Evolutionary conservation across 2,329 filamentous ascomycete genomes (phyloP).

Genomic region (Chaetomiaceae sp.): DNA sequence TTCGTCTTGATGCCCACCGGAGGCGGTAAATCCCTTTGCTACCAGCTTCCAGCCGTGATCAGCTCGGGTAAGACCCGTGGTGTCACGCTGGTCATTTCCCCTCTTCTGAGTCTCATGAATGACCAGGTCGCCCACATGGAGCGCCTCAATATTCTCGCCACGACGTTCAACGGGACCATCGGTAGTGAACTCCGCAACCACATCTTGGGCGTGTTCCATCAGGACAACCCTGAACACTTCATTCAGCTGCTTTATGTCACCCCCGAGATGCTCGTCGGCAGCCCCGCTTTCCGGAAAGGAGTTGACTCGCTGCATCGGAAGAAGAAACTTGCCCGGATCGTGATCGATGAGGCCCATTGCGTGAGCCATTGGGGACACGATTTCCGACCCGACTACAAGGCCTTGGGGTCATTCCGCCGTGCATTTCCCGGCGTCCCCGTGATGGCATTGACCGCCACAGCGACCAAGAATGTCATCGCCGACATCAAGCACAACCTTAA

Average conservation of each 20-base stretch:
- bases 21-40: constrained; percentile 93
- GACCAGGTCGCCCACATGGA: constrained; percentile 86
- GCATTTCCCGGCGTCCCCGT: constrained; percentile 76
- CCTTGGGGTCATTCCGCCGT: constrained; percentile 66
- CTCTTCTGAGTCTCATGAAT: constrained; percentile 91
- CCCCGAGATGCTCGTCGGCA: constrained; percentile 93
- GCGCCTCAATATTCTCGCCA: constrained; percentile 70
- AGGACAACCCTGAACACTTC: constrained; percentile 63
- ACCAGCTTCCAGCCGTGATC: constrained; percentile 87
- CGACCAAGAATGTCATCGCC: constrained; percentile 84
- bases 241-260: constrained; percentile 92
- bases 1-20: constrained; percentile 98
- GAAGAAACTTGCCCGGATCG: constrained; percentile 75
- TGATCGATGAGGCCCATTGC: constrained; percentile 98
- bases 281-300: constrained; percentile 58
- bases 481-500: constrained; percentile 90
- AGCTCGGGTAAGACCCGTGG: constrained; percentile 74
- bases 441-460: constrained; percentile 93
- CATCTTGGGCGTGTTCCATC: constrained; percentile 61
- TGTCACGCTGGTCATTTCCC: constrained; percentile 91
- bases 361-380: constrained; percentile 99
- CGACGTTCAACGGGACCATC: constrained; percentile 75
- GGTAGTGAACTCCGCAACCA: constrained; percentile 55
- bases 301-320: constrained; percentile 65
- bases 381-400: constrained; percentile 93